Base-by-base conservation (phyloP, 1,284 basidiomycete species). In the Mycosarcoma maydis region DNA sequence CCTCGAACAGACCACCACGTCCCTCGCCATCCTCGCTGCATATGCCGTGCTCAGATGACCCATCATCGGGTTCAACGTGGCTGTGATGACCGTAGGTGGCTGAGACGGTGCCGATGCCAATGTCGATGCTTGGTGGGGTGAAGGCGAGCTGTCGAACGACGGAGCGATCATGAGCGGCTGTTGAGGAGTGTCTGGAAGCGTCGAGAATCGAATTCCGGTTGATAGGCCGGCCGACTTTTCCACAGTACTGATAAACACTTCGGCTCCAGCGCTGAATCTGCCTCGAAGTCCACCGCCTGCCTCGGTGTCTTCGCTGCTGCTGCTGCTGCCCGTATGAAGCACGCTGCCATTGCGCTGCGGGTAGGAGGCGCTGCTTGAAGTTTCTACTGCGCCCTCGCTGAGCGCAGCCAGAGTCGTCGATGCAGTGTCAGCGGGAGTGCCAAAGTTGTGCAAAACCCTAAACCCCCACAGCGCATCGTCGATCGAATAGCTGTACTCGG, bases 31-130 rank as follows among this genome's bases (percentile, higher is more conserved):
- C 45, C 90, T 88, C 0, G 94, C 92, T 0, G 93, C 90, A 81
- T 98, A 98, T 23, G 94, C 92, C 1, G 90, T 87, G 3, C 92
- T 92, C 26, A 98, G 86, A 78, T 97, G 94, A 1, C 95, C 95
- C 72, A 98, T 89, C 87, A 98, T 92, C 1, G 95, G 95, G 82
- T 97, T 98, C 81, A 97, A 92, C 10, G 95, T 87, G 3, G 94
- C 90, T 1, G 94, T 95, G 65, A 97, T 90, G 5, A 92, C 94
- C 0, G 94, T 97, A 0, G 95, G 93, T 0, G 95, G 85, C 24
- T 82, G 81, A 0, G 83, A 81, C 1, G 82, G 77, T 2, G 67
- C 88, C 73, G 26, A 30, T 26, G 9, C n/a, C 3, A 19, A 37
- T 20, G 36, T 9, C 9, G 36, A 9, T 3, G 36, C 11, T n/a